Evolutionary conservation across 345 rosid species (phyloP).

Genomic region (Eucalyptus decipiens): DNA sequence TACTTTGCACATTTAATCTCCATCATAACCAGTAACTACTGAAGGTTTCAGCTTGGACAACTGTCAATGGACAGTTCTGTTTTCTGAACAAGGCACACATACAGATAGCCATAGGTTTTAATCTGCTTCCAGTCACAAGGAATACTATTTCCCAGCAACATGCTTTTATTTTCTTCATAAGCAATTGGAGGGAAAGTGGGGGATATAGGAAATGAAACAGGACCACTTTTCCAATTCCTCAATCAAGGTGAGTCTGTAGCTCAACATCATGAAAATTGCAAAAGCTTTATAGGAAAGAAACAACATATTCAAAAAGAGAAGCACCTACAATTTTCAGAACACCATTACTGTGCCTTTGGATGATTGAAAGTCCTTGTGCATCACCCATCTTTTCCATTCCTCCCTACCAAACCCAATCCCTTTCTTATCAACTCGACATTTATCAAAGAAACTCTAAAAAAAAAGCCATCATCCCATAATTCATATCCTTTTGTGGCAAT

Average conservation of each 20-base stretch:
- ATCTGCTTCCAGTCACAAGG: neutral
- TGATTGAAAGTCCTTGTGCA: conserved; percentile 60
- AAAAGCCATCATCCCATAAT: neutral
- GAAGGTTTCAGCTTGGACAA: neutral
- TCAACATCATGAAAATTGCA: neutral
- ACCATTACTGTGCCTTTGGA: conserved; percentile 58
- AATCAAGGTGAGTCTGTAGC: neutral
- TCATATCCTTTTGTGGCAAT: neutral
- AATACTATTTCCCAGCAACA: neutral
- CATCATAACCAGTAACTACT: neutral
- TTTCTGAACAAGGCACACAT: neutral
- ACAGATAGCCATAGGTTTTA: neutral
- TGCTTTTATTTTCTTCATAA: neutral
- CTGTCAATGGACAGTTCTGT: neutral
- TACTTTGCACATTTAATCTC: neutral
- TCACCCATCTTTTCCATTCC: conserved; percentile 94
- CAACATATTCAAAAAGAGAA: conserved; percentile 13
- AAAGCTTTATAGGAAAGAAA: neutral
- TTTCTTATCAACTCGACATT: neutral
- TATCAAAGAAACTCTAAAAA: neutral
- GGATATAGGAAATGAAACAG: neutral
- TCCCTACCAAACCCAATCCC: conserved; percentile 61
- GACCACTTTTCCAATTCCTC: neutral
- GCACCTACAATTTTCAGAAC: conserved; percentile 63
- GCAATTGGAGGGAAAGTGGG: neutral